Evolutionary conservation across 306 rosid species (phyloP).

Genomic region (Medicago ruthenica): DNA sequence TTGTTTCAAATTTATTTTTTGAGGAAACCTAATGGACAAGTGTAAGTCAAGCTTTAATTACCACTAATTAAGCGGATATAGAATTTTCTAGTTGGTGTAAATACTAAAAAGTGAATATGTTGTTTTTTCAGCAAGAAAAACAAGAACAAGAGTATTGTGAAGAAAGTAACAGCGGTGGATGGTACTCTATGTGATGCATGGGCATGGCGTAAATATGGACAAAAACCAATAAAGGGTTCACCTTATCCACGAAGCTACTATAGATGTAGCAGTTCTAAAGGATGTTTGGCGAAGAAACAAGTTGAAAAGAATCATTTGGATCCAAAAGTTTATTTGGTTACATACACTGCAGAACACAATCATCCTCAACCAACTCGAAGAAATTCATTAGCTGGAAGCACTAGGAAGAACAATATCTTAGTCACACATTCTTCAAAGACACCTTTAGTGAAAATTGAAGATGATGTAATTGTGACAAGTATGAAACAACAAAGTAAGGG

Average conservation of each 20-base stretch:
- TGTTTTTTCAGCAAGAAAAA: conserved; percentile 62
- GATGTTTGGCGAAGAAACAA: conserved; percentile 85
- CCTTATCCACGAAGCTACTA: conserved; percentile 94
- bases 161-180: conserved; percentile 60
- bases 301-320: conserved; percentile 78
- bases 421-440: conserved; percentile 25
- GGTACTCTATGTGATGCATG: conserved; percentile 62
- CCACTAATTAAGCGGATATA: no score
- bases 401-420: conserved; percentile 37
- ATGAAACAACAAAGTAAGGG: conserved; percentile 23
- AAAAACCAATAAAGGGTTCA: conserved; percentile 95
- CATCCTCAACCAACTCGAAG: conserved; percentile 72
- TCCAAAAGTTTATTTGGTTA: conserved; percentile 64
- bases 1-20: no score
- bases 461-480: conserved; percentile 21
- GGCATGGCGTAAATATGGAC: conserved; percentile 99
- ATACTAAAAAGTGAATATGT: background rate
- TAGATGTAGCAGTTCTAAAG: conserved; percentile 84
- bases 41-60: no score
- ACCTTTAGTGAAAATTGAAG: conserved; percentile 24
- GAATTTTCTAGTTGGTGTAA: background rate
- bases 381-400: conserved; percentile 46
- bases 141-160: conserved; percentile 63
- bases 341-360: conserved; percentile 81
- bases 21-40: no score